Evolutionary conservation across 345 rosid species (phyloP).

Genomic region (Streptanthus diversifolius): DNA sequence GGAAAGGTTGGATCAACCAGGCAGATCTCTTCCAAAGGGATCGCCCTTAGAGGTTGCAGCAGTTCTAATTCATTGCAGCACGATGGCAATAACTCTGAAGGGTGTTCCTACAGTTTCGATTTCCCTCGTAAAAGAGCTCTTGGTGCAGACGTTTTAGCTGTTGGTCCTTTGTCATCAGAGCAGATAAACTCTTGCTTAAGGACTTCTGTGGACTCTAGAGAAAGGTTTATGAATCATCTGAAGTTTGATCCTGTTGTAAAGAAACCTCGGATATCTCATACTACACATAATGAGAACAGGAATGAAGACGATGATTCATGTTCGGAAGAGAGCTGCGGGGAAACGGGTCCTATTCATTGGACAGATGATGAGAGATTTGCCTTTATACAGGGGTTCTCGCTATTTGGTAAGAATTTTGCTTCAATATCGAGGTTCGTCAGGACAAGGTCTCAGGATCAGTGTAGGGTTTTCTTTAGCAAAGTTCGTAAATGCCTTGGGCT

Average conservation of each 20-base stretch:
- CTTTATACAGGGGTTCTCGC: slow-evolving; percentile 66
- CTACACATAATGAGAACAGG: slow-evolving; percentile 42
- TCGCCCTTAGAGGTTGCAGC: slow-evolving; percentile 40
- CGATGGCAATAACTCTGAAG: slow-evolving; percentile 45
- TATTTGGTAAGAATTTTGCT: slow-evolving; percentile 82
- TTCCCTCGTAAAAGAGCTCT: slow-evolving; percentile 60
- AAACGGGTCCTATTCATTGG: slow-evolving; percentile 82
- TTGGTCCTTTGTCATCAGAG: slow-evolving; percentile 81
- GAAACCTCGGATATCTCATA: slow-evolving; percentile 51
- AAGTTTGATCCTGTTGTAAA: slow-evolving; percentile 46
- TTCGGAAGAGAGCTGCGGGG: slow-evolving; percentile 92
- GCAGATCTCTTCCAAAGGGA: slow-evolving; percentile 42
- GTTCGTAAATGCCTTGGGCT: slow-evolving; percentile 88
- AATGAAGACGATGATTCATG: slow-evolving; percentile 73
- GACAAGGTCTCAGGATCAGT: slow-evolving; percentile 78
- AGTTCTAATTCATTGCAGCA: slow-evolving; percentile 43
- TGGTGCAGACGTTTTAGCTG: slow-evolving; percentile 85
- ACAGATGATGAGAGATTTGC: slow-evolving; percentile 80
- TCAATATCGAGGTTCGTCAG: slow-evolving; percentile 58
- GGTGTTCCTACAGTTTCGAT: slow-evolving; percentile 49
- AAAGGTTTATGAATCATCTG: slow-evolving; percentile 41
- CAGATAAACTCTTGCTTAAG: slow-evolving; percentile 81
- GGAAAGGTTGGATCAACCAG: slow-evolving; percentile 41
- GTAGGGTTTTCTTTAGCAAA: slow-evolving; percentile 90
- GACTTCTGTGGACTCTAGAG: slow-evolving; percentile 57